Evolutionary conservation across 2,329 filamentous ascomycete species (phyloP).

Genomic region (Ascochyta pisi): DNA sequence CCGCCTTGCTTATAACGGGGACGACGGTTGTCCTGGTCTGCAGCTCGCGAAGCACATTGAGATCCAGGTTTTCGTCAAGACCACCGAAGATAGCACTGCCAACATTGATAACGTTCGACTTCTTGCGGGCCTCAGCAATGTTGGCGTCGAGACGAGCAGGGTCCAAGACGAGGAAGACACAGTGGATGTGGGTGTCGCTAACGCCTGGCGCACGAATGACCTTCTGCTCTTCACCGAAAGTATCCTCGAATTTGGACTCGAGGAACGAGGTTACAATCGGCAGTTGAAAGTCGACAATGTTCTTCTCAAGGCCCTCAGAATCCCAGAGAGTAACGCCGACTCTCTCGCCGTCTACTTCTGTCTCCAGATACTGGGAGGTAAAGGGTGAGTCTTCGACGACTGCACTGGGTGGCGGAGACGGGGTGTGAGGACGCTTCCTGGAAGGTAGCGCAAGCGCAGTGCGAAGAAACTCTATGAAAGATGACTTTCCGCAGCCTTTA

Average conservation of each 20-base stretch:
- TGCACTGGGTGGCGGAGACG: constrained; percentile 54
- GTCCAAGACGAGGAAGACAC: constrained; percentile 90
- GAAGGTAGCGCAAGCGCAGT: constrained; percentile 82
- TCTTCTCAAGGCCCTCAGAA: constrained; percentile 92
- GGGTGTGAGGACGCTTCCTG: constrained; percentile 69
- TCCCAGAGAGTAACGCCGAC: constrained; percentile 96
- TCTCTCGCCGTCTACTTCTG: constrained; percentile 90
- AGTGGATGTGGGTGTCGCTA: constrained; percentile 96
- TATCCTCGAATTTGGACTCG: constrained; percentile 98
- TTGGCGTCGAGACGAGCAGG: constrained; percentile 85
- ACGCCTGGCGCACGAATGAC: constrained; percentile 90
- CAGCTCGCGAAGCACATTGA: constrained; percentile 86
- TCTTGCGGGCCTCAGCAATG: constrained; percentile 69
- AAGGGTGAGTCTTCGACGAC: constrained; percentile 64
- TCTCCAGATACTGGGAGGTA: constrained; percentile 88
- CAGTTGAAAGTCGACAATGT: constrained; percentile 91
- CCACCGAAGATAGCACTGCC: constrained; percentile 66
- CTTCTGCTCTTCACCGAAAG: constrained; percentile 96
- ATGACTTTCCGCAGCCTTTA: constrained; percentile 89
- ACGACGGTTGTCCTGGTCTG: constrained; percentile 95
- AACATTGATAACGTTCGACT: constrained; percentile 54
- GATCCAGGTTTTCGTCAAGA: constrained; percentile 86
- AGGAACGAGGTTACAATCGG: constrained; percentile 90
- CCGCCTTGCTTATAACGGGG: constrained; percentile 93
- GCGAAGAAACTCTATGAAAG: constrained; percentile 94